A percentile compares a stretch with the other conserved stretches of the same genome.
phyloP scores from a whole-genome alignment of 306 rosid genomes.

The Trifolium dubium region DNA sequence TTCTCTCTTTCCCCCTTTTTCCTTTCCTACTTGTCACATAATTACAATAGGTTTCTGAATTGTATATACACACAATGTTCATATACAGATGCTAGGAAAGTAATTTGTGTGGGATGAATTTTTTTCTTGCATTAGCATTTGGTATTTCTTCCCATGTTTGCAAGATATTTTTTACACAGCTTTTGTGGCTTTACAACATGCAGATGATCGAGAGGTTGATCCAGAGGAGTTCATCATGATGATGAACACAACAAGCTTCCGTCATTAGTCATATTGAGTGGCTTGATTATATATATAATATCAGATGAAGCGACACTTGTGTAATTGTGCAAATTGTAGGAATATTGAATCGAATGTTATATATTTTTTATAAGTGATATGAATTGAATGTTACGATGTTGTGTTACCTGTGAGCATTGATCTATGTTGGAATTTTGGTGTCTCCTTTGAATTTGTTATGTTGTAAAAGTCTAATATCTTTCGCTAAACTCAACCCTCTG shows the following conservation, averaged over 20 bases:
- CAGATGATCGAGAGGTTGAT: conserved; percentile 76
- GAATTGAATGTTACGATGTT: background rate
- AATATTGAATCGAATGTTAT: background rate
- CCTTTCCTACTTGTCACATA: background rate
- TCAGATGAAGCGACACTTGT: background rate
- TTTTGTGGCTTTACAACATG: conserved; percentile 33
- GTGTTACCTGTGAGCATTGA: background rate
- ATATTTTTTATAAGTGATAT: background rate
- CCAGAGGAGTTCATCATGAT: conserved; percentile 67
- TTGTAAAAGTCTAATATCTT: no score
- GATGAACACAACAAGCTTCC: conserved; percentile 69
- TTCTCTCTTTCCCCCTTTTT: background rate
- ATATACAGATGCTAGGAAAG: background rate
- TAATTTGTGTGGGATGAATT: background rate
- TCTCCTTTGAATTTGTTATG: background rate
- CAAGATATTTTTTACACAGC: background rate
- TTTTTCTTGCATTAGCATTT: background rate
- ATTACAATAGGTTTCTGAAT: conserved; percentile 13
- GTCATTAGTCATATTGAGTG: conserved; percentile 11
- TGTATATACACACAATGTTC: background rate
- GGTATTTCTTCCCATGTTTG: background rate
- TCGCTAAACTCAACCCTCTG: no score
- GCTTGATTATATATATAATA: background rate
- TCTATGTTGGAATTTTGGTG: background rate
- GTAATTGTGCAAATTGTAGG: background rate